Evolutionary conservation across 495 filamentous ascomycete species (phyloP).

Genomic region (Hapsidospora chrysogenum): DNA sequence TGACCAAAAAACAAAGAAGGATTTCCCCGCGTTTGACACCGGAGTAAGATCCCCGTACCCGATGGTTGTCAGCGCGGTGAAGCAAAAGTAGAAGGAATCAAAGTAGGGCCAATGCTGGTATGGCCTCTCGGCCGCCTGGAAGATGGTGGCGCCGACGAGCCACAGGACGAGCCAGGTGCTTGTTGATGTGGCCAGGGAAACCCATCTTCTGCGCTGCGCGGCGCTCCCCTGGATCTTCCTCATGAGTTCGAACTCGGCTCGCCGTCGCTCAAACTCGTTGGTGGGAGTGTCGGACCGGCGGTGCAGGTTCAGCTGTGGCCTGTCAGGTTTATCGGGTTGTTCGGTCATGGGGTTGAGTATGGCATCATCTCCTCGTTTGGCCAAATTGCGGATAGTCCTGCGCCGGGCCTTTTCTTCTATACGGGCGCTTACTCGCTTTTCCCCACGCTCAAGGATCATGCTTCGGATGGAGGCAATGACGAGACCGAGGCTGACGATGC

Average conservation of each 20-base stretch:
- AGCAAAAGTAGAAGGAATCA: conserved; percentile 62
- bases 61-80: conserved; percentile 63
- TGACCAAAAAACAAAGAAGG: conserved; percentile 86
- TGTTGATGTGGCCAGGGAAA: conserved; percentile 44
- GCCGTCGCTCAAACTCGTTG: conserved; percentile 41
- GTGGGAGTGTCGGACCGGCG: conserved; percentile 6
- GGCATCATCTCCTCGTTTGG: conserved; percentile 26
- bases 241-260: conserved; percentile 73
- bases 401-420: conserved; percentile 54
- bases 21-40: conserved; percentile 50
- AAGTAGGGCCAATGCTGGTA: conserved; percentile 64
- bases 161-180: conserved; percentile 55
- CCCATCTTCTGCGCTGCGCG: conserved; percentile 47
- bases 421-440: conserved; percentile 48
- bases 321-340: conserved; percentile 4
- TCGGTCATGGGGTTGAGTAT: conserved; percentile 31
- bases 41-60: conserved; percentile 71
- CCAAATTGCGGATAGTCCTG: conserved; percentile 33
- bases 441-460: conserved; percentile 62
- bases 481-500: conserved; percentile 69
- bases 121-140: conserved; percentile 27
- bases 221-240: conserved; percentile 55
- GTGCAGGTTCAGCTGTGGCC: conserved; percentile 1
- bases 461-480: conserved; percentile 70
- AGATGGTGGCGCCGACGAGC: conserved; percentile 63